These are phyloP conservation scores for Jamesozyma piceae DNA, from an alignment of 805 yeast genomes.

Conservation along the genomic window DNA sequence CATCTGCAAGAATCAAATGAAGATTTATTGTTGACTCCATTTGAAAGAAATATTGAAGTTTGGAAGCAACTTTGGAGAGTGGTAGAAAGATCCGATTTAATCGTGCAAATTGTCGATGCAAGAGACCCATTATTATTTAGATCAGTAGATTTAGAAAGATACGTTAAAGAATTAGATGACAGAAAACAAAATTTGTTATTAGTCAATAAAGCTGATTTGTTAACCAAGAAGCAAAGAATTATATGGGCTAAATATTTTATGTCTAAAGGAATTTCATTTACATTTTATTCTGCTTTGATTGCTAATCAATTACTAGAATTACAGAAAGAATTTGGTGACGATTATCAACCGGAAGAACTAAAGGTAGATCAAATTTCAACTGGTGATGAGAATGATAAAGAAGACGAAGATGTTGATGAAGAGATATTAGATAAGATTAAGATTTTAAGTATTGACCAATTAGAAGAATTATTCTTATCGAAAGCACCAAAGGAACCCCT, in stretches of 20 bases:
- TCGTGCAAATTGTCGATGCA: slow-evolving; percentile 96
- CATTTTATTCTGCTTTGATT: slow-evolving; percentile 84
- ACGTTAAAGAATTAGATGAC: slow-evolving; percentile 70
- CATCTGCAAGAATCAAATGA: slow-evolving; percentile 65
- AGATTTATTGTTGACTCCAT: slow-evolving; percentile 85
- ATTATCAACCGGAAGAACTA: slow-evolving; percentile 10
- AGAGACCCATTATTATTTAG: slow-evolving; percentile 87
- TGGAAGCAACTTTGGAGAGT: slow-evolving; percentile 99
- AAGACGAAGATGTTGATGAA: slow-evolving; percentile 28
- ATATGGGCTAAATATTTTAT: slow-evolving; percentile 83
- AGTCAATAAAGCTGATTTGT: slow-evolving; percentile 88
- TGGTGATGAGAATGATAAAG: slow-evolving; percentile 26
- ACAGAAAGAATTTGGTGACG: slow-evolving; percentile 36
- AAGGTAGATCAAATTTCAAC: slow-evolving; percentile 19
- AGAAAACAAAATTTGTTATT: slow-evolving; percentile 70
- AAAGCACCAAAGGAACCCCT: slow-evolving; percentile 63
- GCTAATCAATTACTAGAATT: slow-evolving; percentile 70
- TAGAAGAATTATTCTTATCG: slow-evolving; percentile 67
- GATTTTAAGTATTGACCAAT: slow-evolving; percentile 74
- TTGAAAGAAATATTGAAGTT: slow-evolving; percentile 92
- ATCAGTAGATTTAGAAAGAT: slow-evolving; percentile 75
- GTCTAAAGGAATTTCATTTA: slow-evolving; percentile 60
- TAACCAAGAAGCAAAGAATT: slow-evolving; percentile 66
- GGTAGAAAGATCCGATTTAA: slow-evolving; percentile 84
- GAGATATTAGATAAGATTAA: slow-evolving; percentile 42